phyloP scores from a whole-genome alignment of 768 basidiomycete species.

The Baorangia bicolor region DNA sequence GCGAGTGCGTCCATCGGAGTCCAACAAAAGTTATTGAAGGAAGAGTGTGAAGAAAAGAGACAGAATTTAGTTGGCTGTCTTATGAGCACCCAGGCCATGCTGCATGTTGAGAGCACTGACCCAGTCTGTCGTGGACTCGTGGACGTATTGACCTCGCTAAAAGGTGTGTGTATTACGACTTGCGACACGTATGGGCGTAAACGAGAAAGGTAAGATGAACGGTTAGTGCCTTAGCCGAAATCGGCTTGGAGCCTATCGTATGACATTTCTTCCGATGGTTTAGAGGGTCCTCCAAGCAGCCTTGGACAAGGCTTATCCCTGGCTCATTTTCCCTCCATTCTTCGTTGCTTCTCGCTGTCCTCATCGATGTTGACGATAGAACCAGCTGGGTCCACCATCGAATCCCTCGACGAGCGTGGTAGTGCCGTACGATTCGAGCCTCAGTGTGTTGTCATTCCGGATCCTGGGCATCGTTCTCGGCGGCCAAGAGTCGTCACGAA shows the following conservation, averaged over 20 bases:
- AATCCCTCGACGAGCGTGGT: constrained; percentile 19
- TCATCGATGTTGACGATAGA: constrained; percentile 15
- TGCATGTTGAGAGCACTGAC: no score
- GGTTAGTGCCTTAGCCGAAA: constrained; percentile 5
- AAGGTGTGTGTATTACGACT: background rate
- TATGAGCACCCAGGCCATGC: no score
- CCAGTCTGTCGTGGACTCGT: no score
- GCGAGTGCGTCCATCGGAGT: no score
- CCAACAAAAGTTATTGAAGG: background rate
- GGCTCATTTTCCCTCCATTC: no score
- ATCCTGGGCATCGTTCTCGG: constrained; percentile 40
- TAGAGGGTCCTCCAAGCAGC: no score
- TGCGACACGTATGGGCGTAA: background rate
- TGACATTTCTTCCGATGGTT: constrained; percentile 13
- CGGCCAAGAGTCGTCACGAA: constrained; percentile 57
- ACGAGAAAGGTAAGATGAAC: constrained; percentile 15
- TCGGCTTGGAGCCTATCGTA: constrained; percentile 15
- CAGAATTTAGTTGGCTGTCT: no score
- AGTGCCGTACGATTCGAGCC: constrained; percentile 65
- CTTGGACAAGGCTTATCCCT: background rate
- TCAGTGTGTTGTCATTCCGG: constrained; percentile 76
- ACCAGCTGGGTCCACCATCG: background rate
- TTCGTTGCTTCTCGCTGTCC: background rate
- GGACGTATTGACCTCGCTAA: background rate
- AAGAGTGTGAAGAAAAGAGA: background rate